A percentile compares a stretch with the other conserved stretches of the same genome.
phyloP scores from a whole-genome alignment of 805 yeast genomes.

The Candida oleophila region DNA sequence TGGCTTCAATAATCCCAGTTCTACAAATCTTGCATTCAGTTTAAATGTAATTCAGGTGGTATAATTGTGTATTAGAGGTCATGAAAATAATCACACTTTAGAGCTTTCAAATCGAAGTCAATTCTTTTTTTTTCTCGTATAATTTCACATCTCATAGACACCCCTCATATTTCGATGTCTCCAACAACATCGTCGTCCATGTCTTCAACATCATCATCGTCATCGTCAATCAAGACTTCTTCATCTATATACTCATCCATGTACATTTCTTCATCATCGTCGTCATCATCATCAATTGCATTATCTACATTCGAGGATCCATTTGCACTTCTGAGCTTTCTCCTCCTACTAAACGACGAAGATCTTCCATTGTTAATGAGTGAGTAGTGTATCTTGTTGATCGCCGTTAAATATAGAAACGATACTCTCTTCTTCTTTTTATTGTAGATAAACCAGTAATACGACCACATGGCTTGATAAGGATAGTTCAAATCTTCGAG shows the following conservation, averaged over 20 bases:
- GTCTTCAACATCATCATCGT: constrained; percentile 14
- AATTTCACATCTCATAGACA: not conserved
- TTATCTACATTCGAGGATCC: constrained; percentile 11
- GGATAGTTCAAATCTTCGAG: constrained; percentile 55
- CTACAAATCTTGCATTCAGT: too few species aligned
- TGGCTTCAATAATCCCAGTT: too few species aligned
- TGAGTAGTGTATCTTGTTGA: constrained; percentile 39
- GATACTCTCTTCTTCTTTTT: constrained; percentile 91
- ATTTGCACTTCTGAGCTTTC: constrained; percentile 6
- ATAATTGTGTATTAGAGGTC: not conserved
- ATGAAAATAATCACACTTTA: not conserved
- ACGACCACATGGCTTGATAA: constrained; percentile 60
- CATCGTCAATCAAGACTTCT: constrained; percentile 16
- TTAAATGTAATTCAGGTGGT: too few species aligned
- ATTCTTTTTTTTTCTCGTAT: too few species aligned
- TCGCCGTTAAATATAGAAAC: constrained; percentile 66
- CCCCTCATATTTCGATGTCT: constrained; percentile 31
- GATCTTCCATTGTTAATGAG: constrained; percentile 24
- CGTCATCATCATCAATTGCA: constrained; percentile 17
- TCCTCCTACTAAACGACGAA: constrained; percentile 9
- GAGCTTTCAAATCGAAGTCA: not conserved
- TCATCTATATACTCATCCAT: constrained; percentile 20
- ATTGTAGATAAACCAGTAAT: constrained; percentile 90
- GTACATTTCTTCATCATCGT: constrained; percentile 23
- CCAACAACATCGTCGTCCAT: constrained; percentile 34